Conservation (phyloP, 2,329 filamentous ascomycete genomes). For the Fusarium devonianum region DNA sequence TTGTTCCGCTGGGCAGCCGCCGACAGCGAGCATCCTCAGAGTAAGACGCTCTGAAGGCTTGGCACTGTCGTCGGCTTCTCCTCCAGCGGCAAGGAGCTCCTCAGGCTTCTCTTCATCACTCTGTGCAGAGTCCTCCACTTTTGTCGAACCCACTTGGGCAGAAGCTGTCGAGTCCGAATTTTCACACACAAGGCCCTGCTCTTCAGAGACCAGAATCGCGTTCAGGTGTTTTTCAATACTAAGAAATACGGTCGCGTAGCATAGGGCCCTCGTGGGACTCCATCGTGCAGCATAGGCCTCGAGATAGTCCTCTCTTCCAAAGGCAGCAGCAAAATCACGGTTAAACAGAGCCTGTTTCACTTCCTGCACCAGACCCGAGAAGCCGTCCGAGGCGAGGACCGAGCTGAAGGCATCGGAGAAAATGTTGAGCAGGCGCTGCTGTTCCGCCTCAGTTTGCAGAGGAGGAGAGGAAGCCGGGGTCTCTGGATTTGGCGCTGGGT, state of each 20-base stretch:
- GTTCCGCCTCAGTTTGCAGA: slow-evolving; percentile 45
- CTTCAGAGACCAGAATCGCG: slow-evolving; percentile 27
- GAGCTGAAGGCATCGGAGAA: slow-evolving; percentile 71
- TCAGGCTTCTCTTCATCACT: neutral
- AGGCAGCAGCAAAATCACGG: slow-evolving; percentile 83
- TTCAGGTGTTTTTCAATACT: slow-evolving; percentile 48
- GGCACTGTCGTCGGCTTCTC: slow-evolving; percentile 6
- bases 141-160: neutral
- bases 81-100: neutral
- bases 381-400: slow-evolving; percentile 55
- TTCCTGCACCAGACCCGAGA: slow-evolving; percentile 71
- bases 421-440: slow-evolving; percentile 76
- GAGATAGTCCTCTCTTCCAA: slow-evolving; percentile 73
- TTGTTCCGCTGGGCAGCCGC: slow-evolving; percentile 69
- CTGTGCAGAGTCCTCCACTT: neutral
- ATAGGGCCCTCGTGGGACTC: slow-evolving; percentile 86
- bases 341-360: slow-evolving; percentile 87
- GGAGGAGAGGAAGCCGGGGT: slow-evolving; percentile 12
- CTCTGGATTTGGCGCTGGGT: slow-evolving; percentile 14
- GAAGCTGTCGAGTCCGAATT: slow-evolving; percentile 7
- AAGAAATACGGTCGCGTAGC: slow-evolving; percentile 70
- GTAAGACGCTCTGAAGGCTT: slow-evolving; percentile 2
- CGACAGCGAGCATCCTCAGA: slow-evolving; percentile 57
- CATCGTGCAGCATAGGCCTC: slow-evolving; percentile 88
- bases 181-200: neutral